Evolutionary conservation across 2,329 filamentous ascomycete species (phyloP).

Genomic region (Aspergillus cejpii): DNA sequence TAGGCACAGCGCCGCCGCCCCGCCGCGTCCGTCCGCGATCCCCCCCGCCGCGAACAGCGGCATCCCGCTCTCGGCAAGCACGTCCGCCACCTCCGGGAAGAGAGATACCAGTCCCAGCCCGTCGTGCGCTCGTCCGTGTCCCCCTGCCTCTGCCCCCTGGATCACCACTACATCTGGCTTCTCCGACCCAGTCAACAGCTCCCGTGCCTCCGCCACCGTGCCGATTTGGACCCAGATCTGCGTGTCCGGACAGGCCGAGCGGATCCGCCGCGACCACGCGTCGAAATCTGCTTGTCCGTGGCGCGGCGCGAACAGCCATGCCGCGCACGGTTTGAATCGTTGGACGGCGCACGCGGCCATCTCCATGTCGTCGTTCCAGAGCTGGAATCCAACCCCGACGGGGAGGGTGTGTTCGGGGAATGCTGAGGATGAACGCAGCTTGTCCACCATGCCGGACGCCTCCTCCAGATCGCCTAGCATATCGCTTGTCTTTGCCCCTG

Average conservation of each 20-base stretch:
- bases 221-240: slow-evolving; percentile 54
- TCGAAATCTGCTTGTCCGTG: slow-evolving; percentile 31
- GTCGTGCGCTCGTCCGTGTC: slow-evolving; percentile 45
- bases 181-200: slow-evolving; percentile 32
- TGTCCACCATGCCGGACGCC: slow-evolving; percentile 21
- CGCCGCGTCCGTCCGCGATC: slow-evolving; percentile 48
- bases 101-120: slow-evolving; percentile 48
- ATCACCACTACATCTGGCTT: slow-evolving; percentile 50
- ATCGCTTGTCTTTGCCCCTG: slow-evolving; percentile 45
- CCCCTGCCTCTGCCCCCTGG: slow-evolving; percentile 52
- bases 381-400: slow-evolving; percentile 39
- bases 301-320: slow-evolving; percentile 40
- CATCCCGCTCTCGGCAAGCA: slow-evolving; percentile 32
- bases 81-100: slow-evolving; percentile 48
- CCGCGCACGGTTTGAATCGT: slow-evolving; percentile 37
- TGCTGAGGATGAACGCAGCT: slow-evolving; percentile 3
- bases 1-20: slow-evolving; percentile 45
- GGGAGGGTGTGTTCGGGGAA: slow-evolving; percentile 22
- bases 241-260: slow-evolving; percentile 38
- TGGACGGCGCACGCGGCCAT: slow-evolving; percentile 26
- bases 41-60: slow-evolving; percentile 50
- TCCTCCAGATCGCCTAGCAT: slow-evolving; percentile 30
- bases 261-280: slow-evolving; percentile 43
- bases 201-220: slow-evolving; percentile 44
- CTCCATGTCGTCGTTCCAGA: slow-evolving; percentile 36